Evolutionary conservation across 2,329 filamentous ascomycete species (phyloP), one percentile per base, ranked within the genome.

Genomic region (Dactylellina cionopaga): DNA sequence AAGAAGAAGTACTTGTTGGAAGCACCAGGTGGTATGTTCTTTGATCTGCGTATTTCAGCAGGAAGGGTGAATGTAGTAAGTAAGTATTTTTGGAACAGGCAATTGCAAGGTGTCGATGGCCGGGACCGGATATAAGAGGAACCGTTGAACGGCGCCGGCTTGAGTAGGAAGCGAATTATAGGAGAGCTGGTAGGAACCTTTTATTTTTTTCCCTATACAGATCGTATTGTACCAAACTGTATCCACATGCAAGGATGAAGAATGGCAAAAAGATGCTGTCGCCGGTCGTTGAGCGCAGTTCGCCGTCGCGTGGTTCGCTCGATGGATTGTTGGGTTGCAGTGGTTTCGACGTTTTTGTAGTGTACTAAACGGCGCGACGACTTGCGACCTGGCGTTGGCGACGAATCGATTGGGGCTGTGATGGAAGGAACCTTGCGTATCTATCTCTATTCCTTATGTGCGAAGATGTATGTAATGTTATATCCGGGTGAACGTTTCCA

Each of bases 11-110:
- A 43, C 39, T 19, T n/a, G 15, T 43, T 43, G 39, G 39, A n/a
- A 19, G 15, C 41, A 19, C 11, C 33, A n/a, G 58, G 15, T 41
- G 51, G 22, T 22, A 31, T 25, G 49, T 22, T n/a, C 35, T 41
- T 41, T 19, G 56, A 70, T 71, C 66, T 71, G 66, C 66, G 66
- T 71, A 43, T 71, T 69, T 64, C 49, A 66, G 62, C 62, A 64
- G 59, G 54, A 39, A 19, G 37, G 46, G 54, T 27, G 24, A 25
- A 43, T 39, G 22, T 24, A 58, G 33, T 39, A 39, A 37, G 17
- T 33, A 19, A 33, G 37, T 70, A 64, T 64, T 71, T 71, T 71
- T 71, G 58, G 66, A 71, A 63, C 58, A 52, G 51, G 47, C 58
- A 63, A 59, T n/a, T n/a, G n/a, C n/a, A 44, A 37, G 29, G 25